phyloP scores from a whole-genome alignment of 352 stramenopile genomes.

The Hyaloperonospora brassicae region DNA sequence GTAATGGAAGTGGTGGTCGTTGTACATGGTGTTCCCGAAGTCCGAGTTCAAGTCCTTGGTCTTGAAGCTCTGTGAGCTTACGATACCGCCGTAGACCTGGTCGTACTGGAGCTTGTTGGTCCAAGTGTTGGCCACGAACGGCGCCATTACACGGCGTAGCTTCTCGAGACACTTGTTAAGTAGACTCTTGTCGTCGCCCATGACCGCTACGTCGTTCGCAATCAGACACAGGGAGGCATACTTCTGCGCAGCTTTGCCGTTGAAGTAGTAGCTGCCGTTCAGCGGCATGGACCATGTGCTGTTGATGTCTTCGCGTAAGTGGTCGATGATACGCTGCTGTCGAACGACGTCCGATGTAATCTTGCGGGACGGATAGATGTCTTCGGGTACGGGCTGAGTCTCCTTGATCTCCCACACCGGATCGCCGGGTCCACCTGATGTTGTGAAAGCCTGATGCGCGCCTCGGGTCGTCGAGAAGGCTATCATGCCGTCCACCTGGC shows the following conservation, averaged over 20 bases:
- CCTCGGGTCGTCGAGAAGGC: constrained; percentile 50
- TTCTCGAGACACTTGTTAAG: constrained; percentile 25
- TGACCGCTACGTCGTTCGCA: constrained; percentile 34
- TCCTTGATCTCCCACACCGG: constrained; percentile 45
- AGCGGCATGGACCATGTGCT: constrained; percentile 36
- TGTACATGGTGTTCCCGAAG: constrained; percentile 72
- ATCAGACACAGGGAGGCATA: constrained; percentile 57
- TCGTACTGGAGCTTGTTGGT: constrained; percentile 50
- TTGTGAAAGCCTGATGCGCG: constrained; percentile 35
- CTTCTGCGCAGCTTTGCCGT: constrained; percentile 52
- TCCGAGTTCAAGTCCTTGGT: constrained; percentile 50
- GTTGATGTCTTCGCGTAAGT: constrained; percentile 36
- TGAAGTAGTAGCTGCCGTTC: constrained; percentile 61
- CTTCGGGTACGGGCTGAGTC: constrained; percentile 25
- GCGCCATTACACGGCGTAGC: constrained; percentile 23
- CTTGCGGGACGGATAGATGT: constrained; percentile 44
- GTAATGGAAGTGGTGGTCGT: constrained; percentile 74
- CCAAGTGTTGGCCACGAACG: constrained; percentile 44
- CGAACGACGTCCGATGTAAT: constrained; percentile 20
- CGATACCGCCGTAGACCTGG: constrained; percentile 43
- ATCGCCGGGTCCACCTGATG: constrained; percentile 12
- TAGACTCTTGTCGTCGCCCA: constrained; percentile 31
- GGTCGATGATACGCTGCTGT: constrained; percentile 35
- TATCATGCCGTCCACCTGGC: neutral
- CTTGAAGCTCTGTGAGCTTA: constrained; percentile 45